Percentiles rank a stretch among this genome's conserved stretches.
These are phyloP conservation scores for Coniella lustricola DNA, from an alignment of 2,329 filamentous ascomycete genomes.

Conservation along the genomic window DNA sequence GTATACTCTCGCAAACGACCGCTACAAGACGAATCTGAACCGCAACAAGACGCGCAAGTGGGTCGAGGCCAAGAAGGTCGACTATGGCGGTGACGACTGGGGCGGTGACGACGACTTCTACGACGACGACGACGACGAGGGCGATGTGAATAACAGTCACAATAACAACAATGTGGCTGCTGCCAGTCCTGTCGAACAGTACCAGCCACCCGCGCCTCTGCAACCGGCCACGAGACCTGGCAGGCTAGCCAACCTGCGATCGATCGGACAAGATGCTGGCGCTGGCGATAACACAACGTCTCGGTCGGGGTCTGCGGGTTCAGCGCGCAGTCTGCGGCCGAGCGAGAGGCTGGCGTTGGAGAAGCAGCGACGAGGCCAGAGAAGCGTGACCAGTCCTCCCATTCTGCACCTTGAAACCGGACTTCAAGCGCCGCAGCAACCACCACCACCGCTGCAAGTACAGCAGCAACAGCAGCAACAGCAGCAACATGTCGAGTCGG, in stretches of 20 bases:
- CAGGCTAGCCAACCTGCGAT: conserved; percentile 12
- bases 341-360: conserved; percentile 15
- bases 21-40: conserved; percentile 79
- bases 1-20: conserved; percentile 23
- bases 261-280: conserved; percentile 3
- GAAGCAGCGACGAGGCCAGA: conserved; percentile 13
- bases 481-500: conserved; percentile 4
- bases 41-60: conserved; percentile 90
- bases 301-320: conserved; percentile 7
- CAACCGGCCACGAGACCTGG: conserved; percentile 13
- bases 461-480: background rate
- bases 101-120: conserved; percentile 63
- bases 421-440: conserved; percentile 1
- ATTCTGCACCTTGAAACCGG: conserved; percentile 20
- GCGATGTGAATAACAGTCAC: background rate
- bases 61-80: conserved; percentile 80
- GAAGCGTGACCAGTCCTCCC: conserved; percentile 18
- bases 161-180: conserved; percentile 30
- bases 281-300: conserved; percentile 6
- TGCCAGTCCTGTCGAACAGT: conserved; percentile 15
- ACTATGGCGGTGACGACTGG: conserved; percentile 93
- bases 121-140: conserved; percentile 43
- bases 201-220: conserved; percentile 4
- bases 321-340: conserved; percentile 11
- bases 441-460: background rate